Percentiles rank a stretch among this genome's conserved stretches.
Evolutionary conservation across 306 rosid genomes (phyloP).

Genomic region (barrel medic (Medicago truncatula)): DNA sequence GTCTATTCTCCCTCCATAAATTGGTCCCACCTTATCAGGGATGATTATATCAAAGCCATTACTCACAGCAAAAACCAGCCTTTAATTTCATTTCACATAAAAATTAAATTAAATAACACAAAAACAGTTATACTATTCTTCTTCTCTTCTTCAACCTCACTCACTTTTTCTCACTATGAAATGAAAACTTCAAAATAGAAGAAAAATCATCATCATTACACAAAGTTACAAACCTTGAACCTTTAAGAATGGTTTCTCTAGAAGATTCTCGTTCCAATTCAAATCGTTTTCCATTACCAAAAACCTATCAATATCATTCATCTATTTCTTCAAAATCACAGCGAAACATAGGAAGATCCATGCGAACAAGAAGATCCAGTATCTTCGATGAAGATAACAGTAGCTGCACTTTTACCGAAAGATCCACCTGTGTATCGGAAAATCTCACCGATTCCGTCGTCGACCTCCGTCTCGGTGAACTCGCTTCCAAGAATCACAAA

Average conservation of each 20-base stretch:
- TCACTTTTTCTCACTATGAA: constrained; percentile 42
- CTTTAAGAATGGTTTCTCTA: constrained; percentile 75
- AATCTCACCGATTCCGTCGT: constrained; percentile 80
- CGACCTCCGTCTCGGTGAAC: constrained; percentile 89
- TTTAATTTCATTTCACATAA: constrained; percentile 31
- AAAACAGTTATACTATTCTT: background rate
- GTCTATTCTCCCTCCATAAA: constrained; percentile 30
- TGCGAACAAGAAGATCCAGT: constrained; percentile 88
- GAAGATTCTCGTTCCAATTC: constrained; percentile 71
- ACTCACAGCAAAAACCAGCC: constrained; percentile 48
- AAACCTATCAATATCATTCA: constrained; percentile 58
- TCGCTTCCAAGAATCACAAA: constrained; percentile 60
- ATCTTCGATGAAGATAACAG: constrained; percentile 63
- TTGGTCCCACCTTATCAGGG: constrained; percentile 44
- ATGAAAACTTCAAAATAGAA: constrained; percentile 31
- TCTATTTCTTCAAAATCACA: constrained; percentile 57
- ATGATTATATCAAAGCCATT: constrained; percentile 44
- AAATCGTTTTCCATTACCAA: constrained; percentile 60
- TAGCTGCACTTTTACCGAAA: constrained; percentile 47
- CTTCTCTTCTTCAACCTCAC: constrained; percentile 30
- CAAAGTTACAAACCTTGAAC: constrained; percentile 9
- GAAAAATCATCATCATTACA: background rate
- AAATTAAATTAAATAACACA: background rate
- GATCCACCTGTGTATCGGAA: constrained; percentile 69
- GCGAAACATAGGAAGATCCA: constrained; percentile 80